Percentiles rank a stretch among this genome's conserved stretches.
phyloP scores from a whole-genome alignment of 2,329 filamentous ascomycete species.

The Elsinoe batatas region DNA sequence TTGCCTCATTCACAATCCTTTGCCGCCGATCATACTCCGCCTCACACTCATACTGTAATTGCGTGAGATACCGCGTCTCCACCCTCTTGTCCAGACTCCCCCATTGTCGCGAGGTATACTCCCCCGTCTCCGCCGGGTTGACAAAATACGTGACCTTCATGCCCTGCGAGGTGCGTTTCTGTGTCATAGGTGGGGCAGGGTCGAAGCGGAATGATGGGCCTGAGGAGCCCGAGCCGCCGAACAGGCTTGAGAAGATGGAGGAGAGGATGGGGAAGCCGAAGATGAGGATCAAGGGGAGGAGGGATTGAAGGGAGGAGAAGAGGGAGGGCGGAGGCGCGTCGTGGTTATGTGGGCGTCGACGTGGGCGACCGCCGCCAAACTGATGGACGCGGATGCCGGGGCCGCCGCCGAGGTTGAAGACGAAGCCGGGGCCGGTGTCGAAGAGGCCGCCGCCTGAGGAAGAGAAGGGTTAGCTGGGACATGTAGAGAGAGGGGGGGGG shows the following conservation, averaged over 20 bases:
- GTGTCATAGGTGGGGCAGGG: slow-evolving; percentile 60
- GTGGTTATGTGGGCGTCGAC: slow-evolving; percentile 60
- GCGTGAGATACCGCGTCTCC: slow-evolving; percentile 61
- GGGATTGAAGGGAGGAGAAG: slow-evolving; percentile 35
- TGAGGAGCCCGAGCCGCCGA: slow-evolving; percentile 42
- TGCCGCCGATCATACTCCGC: slow-evolving; percentile 57
- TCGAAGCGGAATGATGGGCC: slow-evolving; percentile 72
- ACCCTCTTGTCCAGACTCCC: slow-evolving; percentile 65
- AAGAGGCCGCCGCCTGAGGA: slow-evolving; percentile 47
- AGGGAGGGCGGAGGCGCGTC: slow-evolving; percentile 43
- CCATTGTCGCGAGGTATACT: slow-evolving; percentile 60
- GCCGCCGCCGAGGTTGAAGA: slow-evolving; percentile 81
- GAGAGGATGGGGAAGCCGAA: slow-evolving; percentile 74
- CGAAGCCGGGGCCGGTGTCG: slow-evolving; percentile 74
- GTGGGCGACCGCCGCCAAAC: slow-evolving; percentile 72
- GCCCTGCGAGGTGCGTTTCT: slow-evolving; percentile 59
- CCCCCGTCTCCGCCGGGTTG: slow-evolving; percentile 64
- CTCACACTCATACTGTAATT: slow-evolving; percentile 62
- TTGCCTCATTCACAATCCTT: slow-evolving; percentile 63
- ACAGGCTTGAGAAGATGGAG: slow-evolving; percentile 70
- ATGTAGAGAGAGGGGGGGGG: not conserved
- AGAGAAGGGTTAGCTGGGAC: slow-evolving; percentile 9
- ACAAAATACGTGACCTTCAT: slow-evolving; percentile 76
- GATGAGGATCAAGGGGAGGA: slow-evolving; percentile 75
- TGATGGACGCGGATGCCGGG: slow-evolving; percentile 91